Evolutionary conservation across 2,329 filamentous ascomycete species (phyloP), one percentile per base, ranked within the genome.

Genomic region (Botrytis porri): DNA sequence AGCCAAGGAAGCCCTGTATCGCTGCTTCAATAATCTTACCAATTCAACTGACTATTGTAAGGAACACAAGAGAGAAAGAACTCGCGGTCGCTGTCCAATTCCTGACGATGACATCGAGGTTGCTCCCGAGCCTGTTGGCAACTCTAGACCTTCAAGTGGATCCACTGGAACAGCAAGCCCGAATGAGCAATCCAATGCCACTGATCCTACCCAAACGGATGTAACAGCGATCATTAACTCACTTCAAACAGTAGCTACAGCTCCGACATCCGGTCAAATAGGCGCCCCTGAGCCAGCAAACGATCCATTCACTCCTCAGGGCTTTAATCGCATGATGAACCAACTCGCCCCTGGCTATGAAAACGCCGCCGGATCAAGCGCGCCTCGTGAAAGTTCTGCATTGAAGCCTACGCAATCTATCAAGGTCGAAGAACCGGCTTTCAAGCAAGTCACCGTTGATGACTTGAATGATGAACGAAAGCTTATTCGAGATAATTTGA

Each of bases 1-100:
- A 70, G 91, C 88, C 10, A 86, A 88, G 45, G 95, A 98, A 82
- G 94, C 93, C 43, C 84, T 96, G 0, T 98, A 93, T 81, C 90
- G 95, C 71, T 93, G 93, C 78, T 92, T 93, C 78, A 93, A 93
- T 72, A 87, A 87, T 70, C 78, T 82, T 7, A 81, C 83, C 3
- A 83, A 85, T 39, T 90, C 93, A 10, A 84, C 86, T 48, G 92
- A 96, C 72, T 98, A 98, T 80, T 96, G 93, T 80, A 85, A 84
- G 72, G 88, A 90, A 22, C 88, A 92, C 74, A 84, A 82, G 64
- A 84, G 86, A 72, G 86, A 89, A 61, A 81, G 87, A 70, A 86
- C 87, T 70, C 88, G 90, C 37, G 87, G 91, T 59, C 87, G 92
- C 59, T 89, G 93, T 75, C 90, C 91, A 4, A 88, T 95, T 20